A percentile compares a stretch with the other conserved stretches of the same genome.
phyloP scores from a whole-genome alignment of 2,329 filamentous ascomycete genomes.

The Diaporthe citri region DNA sequence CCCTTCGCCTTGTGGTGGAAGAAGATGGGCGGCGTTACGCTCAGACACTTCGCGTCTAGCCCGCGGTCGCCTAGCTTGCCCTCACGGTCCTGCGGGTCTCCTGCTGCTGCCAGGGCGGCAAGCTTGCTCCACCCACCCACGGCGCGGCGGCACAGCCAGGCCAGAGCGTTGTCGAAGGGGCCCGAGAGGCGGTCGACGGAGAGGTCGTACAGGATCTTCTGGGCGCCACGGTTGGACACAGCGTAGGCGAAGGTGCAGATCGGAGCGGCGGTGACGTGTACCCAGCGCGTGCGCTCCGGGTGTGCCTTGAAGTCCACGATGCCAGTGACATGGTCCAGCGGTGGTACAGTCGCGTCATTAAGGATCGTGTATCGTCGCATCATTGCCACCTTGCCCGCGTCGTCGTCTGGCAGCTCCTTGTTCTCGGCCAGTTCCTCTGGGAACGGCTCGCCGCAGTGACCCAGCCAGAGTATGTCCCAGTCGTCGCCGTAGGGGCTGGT shows the following conservation, averaged over 20 bases:
- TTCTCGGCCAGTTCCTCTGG: conserved; percentile 42
- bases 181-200: conserved; percentile 48
- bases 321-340: conserved; percentile 44
- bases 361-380: conserved; percentile 40
- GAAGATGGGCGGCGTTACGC: conserved; percentile 50
- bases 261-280: conserved; percentile 51
- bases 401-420: conserved; percentile 18
- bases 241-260: conserved; percentile 55
- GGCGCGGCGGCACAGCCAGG: conserved; percentile 48
- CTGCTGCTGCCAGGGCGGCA: conserved; percentile 20
- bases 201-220: conserved; percentile 47
- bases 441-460: conserved; percentile 59
- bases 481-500: conserved; percentile 56
- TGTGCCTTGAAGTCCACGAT: conserved; percentile 46
- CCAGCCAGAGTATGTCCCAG: conserved; percentile 68
- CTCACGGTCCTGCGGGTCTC: conserved; percentile 28
- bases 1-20: conserved; percentile 50
- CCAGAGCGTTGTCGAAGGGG: conserved; percentile 51
- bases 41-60: conserved; percentile 50
- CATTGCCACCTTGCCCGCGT: conserved; percentile 35
- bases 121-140: conserved; percentile 43
- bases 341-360: conserved; percentile 47
- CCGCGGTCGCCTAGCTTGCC: conserved; percentile 42
- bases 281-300: conserved; percentile 52
- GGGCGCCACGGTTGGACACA: conserved; percentile 44